Conservation (phyloP, 192 early-diverging fungal genomes). For the Haplosporangium gracile region DNA sequence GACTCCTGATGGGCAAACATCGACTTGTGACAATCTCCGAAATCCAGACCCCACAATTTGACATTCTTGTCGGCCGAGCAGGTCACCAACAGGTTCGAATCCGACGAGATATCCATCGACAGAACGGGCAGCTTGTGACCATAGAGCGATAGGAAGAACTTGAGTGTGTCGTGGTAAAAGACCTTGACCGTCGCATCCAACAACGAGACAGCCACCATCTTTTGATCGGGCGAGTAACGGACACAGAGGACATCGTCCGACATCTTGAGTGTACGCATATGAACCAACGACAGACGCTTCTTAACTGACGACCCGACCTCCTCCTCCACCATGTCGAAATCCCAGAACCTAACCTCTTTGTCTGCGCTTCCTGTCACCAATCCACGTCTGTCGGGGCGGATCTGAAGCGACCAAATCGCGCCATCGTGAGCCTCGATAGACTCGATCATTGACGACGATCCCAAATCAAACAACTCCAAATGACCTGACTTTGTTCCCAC, state of each 20-base stretch:
- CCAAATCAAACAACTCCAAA: conserved; percentile 92
- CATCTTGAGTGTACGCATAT: conserved; percentile 93
- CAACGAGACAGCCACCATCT: conserved; percentile 90
- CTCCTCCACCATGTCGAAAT: conserved; percentile 83
- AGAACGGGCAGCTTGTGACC: conserved; percentile 98
- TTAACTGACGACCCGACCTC: conserved; percentile 37
- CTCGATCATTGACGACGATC: conserved; percentile 86
- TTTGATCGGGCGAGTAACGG: conserved; percentile 86
- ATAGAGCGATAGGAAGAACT: conserved; percentile 97
- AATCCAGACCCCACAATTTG: conserved; percentile 99
- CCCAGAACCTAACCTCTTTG: conserved; percentile 98
- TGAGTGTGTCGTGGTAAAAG: conserved; percentile 96
- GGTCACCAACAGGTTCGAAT: conserved; percentile 91
- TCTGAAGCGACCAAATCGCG: conserved; percentile 87
- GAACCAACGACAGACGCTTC: conserved; percentile 82
- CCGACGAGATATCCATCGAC: conserved; percentile 98
- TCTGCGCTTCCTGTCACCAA: conserved; percentile 93
- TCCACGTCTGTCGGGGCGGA: conserved; percentile 89
- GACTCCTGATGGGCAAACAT: conserved; percentile 94
- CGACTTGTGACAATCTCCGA: conserved; percentile 98
- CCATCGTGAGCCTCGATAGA: conserved; percentile 93
- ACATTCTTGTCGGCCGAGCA: conserved; percentile 98
- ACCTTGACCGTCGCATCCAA: conserved; percentile 97
- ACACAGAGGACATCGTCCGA: conserved; percentile 94
- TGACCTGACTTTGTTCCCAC: conserved; percentile 96